Conservation (phyloP, 495 filamentous ascomycete genomes). For the Pseudomonodictys pantanalensis region DNA sequence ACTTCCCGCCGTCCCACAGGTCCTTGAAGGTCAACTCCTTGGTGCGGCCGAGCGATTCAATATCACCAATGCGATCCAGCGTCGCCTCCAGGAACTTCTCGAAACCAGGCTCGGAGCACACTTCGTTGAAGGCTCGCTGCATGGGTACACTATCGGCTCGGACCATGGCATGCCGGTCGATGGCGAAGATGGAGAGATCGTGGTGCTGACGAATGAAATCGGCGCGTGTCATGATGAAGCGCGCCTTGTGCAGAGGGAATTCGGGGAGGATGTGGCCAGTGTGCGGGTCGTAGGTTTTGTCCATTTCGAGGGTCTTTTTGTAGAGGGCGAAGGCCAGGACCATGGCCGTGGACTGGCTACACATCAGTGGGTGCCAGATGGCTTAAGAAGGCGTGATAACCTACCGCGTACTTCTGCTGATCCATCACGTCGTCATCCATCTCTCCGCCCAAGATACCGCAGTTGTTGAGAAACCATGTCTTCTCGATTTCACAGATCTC, state of each 20-base stretch:
- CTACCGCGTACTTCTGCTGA: constrained; percentile 88
- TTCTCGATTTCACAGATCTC: constrained; percentile 79
- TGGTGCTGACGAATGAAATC: constrained; percentile 94
- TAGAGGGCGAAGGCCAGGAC: constrained; percentile 89
- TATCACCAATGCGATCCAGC: constrained; percentile 76
- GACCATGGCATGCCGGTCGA: constrained; percentile 81
- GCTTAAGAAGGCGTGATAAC: constrained; percentile 29
- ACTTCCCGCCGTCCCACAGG: constrained; percentile 72
- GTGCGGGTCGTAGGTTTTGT: constrained; percentile 57
- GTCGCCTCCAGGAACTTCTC: constrained; percentile 78
- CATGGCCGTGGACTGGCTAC: constrained; percentile 74
- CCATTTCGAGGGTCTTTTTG: constrained; percentile 68
- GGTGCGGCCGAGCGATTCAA: constrained; percentile 89
- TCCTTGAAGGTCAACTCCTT: constrained; percentile 89
- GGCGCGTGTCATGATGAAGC: constrained; percentile 89
- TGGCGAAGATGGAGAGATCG: constrained; percentile 91
- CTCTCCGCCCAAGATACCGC: constrained; percentile 83
- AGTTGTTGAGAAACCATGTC: constrained; percentile 90
- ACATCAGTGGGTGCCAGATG: neutral
- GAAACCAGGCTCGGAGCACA: constrained; percentile 71
- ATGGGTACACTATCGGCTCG: constrained; percentile 85
- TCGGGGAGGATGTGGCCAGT: constrained; percentile 75
- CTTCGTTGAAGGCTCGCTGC: constrained; percentile 84
- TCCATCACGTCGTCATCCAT: constrained; percentile 99
- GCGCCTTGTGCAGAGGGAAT: constrained; percentile 77